These are phyloP conservation scores for Arachnomyces sp. DNA, from an alignment of 2,329 filamentous ascomycete genomes.

Conservation along the genomic window DNA sequence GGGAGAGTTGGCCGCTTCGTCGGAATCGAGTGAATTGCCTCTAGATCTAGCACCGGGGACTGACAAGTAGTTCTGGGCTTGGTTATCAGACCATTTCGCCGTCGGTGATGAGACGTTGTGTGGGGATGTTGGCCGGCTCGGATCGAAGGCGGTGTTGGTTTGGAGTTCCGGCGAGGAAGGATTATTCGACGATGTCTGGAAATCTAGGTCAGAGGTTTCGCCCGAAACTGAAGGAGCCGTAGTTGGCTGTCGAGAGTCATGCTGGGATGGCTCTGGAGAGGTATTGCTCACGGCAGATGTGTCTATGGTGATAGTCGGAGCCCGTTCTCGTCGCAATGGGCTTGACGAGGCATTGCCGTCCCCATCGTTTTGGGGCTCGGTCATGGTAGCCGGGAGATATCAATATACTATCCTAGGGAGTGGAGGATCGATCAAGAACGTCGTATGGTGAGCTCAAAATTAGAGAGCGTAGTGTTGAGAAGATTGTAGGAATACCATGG, in stretches of 20 bases:
- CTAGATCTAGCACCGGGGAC: constrained; percentile 57
- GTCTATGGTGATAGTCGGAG: constrained; percentile 50
- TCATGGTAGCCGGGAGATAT: constrained; percentile 18
- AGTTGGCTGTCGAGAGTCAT: constrained; percentile 27
- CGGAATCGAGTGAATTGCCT: constrained; percentile 57
- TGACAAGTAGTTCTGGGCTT: constrained; percentile 49
- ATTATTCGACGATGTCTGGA: constrained; percentile 22
- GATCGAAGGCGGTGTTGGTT: constrained; percentile 51
- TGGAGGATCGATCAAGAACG: too few species aligned
- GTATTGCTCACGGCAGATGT: constrained; percentile 43
- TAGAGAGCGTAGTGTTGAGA: too few species aligned
- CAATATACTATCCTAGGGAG: neutral
- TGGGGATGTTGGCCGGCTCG: constrained; percentile 54
- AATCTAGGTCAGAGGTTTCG: constrained; percentile 26
- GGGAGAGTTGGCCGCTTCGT: constrained; percentile 46
- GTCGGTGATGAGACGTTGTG: constrained; percentile 60
- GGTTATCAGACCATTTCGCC: constrained; percentile 42
- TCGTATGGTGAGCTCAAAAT: too few species aligned
- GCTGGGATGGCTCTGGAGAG: constrained; percentile 24
- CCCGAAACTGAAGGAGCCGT: constrained; percentile 31
- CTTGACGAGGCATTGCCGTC: constrained; percentile 21
- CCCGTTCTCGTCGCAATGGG: constrained; percentile 35
- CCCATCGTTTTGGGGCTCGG: constrained; percentile 19
- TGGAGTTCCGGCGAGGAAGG: constrained; percentile 43
- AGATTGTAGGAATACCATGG: too few species aligned